Percentiles rank a stretch among this genome's conserved stretches.
phyloP scores from a whole-genome alignment of 176 grass and related monocot genomes.

The Chrysopogon serrulatus region DNA sequence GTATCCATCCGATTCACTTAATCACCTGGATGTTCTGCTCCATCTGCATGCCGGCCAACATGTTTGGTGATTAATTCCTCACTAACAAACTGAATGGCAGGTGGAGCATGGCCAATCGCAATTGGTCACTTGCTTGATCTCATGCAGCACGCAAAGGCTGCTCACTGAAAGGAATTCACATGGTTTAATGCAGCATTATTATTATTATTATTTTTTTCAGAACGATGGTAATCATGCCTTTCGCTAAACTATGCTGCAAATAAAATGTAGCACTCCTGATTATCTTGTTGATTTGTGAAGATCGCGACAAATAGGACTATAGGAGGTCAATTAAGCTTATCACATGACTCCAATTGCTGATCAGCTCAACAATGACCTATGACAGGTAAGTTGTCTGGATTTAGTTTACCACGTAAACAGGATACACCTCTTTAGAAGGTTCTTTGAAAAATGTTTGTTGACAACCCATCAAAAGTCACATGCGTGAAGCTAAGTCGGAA shows the following conservation, averaged over 20 bases:
- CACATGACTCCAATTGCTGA: neutral
- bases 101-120: neutral
- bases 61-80: neutral
- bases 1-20: neutral
- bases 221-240: neutral
- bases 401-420: no score
- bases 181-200: neutral
- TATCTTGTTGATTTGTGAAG: neutral
- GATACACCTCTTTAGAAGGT: no score
- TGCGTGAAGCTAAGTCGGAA: neutral
- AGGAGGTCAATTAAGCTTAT: neutral
- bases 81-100: neutral
- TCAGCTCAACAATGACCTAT: neutral
- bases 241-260: neutral
- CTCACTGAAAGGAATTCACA: neutral
- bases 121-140: neutral
- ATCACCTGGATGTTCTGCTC: neutral
- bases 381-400: neutral
- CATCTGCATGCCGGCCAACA: neutral
- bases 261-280: no score
- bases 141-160: neutral
- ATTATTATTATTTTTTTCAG: neutral
- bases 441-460: neutral
- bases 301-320: neutral
- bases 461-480: neutral